Base-by-base conservation (phyloP, 2,329 filamentous ascomycete genomes). In the Colletotrichum euphorbiae region DNA sequence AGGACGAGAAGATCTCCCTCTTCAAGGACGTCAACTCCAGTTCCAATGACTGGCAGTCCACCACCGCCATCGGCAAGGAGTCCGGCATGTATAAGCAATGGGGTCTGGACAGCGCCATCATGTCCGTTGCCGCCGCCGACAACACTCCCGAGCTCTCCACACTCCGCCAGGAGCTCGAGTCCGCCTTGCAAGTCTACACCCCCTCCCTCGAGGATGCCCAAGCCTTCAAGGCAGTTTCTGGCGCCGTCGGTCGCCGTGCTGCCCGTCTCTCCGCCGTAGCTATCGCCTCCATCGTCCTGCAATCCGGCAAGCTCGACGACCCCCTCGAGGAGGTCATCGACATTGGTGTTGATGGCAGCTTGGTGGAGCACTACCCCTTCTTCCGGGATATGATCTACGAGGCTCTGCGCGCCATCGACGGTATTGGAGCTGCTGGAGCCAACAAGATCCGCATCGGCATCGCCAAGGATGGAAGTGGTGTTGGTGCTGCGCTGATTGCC, bases 401-500 rank as follows among this genome's bases (percentile, higher is more conserved):
- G 76, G 93, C 93, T 6, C 84, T 98, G 67, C 83, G 89, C 56
- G 89, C 88, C 63, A 89, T 97, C 60, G 87, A 93, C 15, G 89
- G 91, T 69, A 92, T 98, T 74, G 95, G 95, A 4, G 81, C 84
- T 51, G 83, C 87, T 65, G 94, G 94, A 11, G 94, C 97, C 72
- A 91, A 92, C 81, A 92, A 90, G 80, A 92, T 99, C 72, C 87
- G 93, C 65, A 98, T 99, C 75, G 96, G 95, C 21, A 96, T 98
- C 75, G 96, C 96, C 70, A 98, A 97, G 85, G 96, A 99, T 77
- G 96, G 96, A 54, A 96, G 92, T 71, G 96, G 93, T 71, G 93
- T 97, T n/a, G 96, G 96, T 60, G 96, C 96, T 3, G 96, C 96
- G 45, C 82, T 99, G 74, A 98, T 98, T 80, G 96, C 96, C 58